These are phyloP conservation scores for Inonotus hispidus DNA, from an alignment of 1,284 basidiomycete species.

Conservation along the genomic window DNA sequence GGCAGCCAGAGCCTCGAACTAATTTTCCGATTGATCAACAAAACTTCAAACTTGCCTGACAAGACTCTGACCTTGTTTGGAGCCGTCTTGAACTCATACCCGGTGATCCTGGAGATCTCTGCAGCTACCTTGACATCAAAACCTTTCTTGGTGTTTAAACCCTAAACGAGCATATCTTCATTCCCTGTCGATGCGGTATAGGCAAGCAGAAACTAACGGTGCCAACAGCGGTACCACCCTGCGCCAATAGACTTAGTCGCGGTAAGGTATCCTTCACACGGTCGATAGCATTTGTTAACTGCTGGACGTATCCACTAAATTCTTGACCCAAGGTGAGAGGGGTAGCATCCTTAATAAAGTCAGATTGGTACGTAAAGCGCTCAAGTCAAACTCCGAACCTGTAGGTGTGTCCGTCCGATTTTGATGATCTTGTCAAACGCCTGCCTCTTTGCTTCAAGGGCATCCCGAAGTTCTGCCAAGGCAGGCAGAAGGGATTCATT, in stretches of 20 bases:
- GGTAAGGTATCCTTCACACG: constrained; percentile 83
- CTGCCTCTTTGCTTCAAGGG: constrained; percentile 78
- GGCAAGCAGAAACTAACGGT: constrained; percentile 56
- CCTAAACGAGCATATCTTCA: constrained; percentile 42
- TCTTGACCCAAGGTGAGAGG: constrained; percentile 98
- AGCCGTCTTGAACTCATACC: constrained; percentile 89
- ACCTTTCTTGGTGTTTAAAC: constrained; percentile 94
- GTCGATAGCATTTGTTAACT: constrained; percentile 87
- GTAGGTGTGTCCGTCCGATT: constrained; percentile 97
- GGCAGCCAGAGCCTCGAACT: constrained; percentile 96
- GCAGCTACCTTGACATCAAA: constrained; percentile 94
- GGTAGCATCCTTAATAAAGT: constrained; percentile 76
- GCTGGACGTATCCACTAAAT: constrained; percentile 97
- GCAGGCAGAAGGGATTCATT: constrained; percentile 81
- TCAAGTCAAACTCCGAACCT: constrained; percentile 31
- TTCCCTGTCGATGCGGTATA: neutral
- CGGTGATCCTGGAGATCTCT: constrained; percentile 91
- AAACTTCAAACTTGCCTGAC: neutral
- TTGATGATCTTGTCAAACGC: constrained; percentile 92
- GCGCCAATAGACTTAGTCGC: constrained; percentile 86
- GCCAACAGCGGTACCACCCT: constrained; percentile 98
- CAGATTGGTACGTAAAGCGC: neutral
- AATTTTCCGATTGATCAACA: constrained; percentile 16
- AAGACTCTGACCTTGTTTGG: constrained; percentile 84
- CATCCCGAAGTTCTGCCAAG: constrained; percentile 77